These are phyloP conservation scores for Sphaerulina musiva DNA, from an alignment of 2,329 filamentous ascomycete species.

Conservation along the genomic window DNA sequence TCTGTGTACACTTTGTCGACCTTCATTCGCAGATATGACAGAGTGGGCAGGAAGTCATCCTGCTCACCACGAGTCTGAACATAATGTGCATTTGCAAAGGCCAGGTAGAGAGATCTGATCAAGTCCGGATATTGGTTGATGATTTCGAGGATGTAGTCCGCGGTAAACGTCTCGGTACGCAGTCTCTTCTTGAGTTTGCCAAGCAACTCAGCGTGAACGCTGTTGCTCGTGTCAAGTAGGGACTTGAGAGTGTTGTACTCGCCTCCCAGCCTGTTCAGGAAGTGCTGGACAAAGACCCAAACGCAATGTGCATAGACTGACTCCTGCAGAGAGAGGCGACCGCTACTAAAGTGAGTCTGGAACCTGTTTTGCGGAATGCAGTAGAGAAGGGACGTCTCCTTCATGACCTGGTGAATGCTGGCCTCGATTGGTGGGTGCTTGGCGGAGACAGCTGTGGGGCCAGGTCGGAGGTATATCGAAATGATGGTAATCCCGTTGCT, in stretches of 20 bases:
- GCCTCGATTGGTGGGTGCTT: slow-evolving; percentile 77
- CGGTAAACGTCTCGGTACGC: slow-evolving; percentile 93
- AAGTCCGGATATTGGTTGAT: slow-evolving; percentile 84
- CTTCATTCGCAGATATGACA: slow-evolving; percentile 60
- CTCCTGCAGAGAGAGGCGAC: slow-evolving; percentile 85
- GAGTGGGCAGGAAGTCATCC: slow-evolving; percentile 63
- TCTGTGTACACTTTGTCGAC: slow-evolving; percentile 71
- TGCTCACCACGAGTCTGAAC: slow-evolving; percentile 58
- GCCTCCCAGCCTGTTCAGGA: slow-evolving; percentile 86
- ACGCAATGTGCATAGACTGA: slow-evolving; percentile 95
- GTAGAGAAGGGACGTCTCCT: slow-evolving; percentile 94
- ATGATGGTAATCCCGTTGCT: slow-evolving; percentile 97
- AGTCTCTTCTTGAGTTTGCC: slow-evolving; percentile 93
- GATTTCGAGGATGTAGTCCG: slow-evolving; percentile 96
- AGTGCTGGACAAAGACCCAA: slow-evolving; percentile 97
- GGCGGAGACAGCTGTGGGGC: slow-evolving; percentile 49
- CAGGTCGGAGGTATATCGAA: slow-evolving; percentile 83
- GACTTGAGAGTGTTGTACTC: slow-evolving; percentile 85
- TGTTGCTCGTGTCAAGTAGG: slow-evolving; percentile 73
- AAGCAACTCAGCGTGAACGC: slow-evolving; percentile 75
- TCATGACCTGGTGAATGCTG: slow-evolving; percentile 97
- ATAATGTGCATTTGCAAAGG: slow-evolving; percentile 84
- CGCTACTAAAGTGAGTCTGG: slow-evolving; percentile 78
- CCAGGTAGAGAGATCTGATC: slow-evolving; percentile 79
- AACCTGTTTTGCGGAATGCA: slow-evolving; percentile 97